Evolutionary conservation across 2,329 filamentous ascomycete species (phyloP).

Genomic region (Penicillium vulpinum): DNA sequence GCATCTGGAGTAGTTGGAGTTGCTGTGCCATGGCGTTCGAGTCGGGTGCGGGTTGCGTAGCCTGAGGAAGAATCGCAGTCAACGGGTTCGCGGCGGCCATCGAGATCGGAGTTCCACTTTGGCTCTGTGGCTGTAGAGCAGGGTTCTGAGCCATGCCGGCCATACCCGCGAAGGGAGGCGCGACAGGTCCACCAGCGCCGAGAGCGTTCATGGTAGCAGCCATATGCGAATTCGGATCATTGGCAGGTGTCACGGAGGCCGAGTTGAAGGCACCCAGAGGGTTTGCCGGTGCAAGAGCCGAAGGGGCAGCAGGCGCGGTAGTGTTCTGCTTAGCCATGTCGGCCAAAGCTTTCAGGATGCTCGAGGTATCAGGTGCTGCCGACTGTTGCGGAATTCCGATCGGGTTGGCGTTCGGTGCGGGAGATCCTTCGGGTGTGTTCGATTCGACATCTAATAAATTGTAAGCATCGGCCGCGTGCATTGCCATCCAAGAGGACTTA

Average conservation of each 20-base stretch:
- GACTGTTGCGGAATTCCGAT: conserved; percentile 36
- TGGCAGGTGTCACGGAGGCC: conserved; percentile 46
- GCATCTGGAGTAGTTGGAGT: conserved; percentile 70
- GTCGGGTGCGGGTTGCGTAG: conserved; percentile 33
- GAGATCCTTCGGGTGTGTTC: conserved; percentile 66
- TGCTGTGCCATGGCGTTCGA: conserved; percentile 65
- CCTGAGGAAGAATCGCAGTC: conserved; percentile 46
- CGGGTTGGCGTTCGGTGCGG: conserved; percentile 46
- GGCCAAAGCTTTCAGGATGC: conserved; percentile 75
- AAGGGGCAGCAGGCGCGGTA: conserved; percentile 46
- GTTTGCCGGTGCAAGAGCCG: conserved; percentile 42
- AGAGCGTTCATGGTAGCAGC: conserved; percentile 59
- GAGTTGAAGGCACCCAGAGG: conserved; percentile 53
- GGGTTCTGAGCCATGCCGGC: conserved; percentile 42
- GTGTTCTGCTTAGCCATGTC: conserved; percentile 77
- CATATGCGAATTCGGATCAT: conserved; percentile 51
- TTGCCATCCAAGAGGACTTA: conserved; percentile 51
- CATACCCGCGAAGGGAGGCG: conserved; percentile 50
- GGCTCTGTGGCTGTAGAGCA: conserved; percentile 40
- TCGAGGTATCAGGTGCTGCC: conserved; percentile 56
- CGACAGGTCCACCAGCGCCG: conserved; percentile 36
- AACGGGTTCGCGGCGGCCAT: conserved; percentile 43
- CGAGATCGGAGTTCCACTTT: conserved; percentile 44
- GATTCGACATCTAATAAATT: conserved; percentile 58
- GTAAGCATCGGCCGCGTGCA: conserved; percentile 24